Evolutionary conservation across 768 basidiomycete genomes (phyloP).

Genomic region (Suillus subalutaceus): DNA sequence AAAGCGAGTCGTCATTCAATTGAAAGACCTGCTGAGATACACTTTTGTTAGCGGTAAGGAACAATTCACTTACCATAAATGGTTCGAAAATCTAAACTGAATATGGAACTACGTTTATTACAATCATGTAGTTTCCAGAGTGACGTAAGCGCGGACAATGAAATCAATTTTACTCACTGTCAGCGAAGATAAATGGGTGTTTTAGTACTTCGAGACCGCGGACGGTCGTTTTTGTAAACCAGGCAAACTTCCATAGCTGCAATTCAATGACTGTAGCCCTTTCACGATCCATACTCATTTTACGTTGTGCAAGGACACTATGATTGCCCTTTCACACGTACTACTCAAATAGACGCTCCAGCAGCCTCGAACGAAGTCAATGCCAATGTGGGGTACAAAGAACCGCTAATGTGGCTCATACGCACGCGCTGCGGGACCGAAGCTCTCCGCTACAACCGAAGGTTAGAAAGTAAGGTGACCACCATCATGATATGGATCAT

Average conservation of each 20-base stretch:
- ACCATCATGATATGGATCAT: too few relatives aligned
- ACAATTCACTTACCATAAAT: neutral
- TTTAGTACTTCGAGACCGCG: neutral
- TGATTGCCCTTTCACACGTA: too few relatives aligned
- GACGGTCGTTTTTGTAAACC: neutral
- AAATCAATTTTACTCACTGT: neutral
- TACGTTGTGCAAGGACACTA: too few relatives aligned
- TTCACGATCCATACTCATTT: too few relatives aligned
- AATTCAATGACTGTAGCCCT: too few relatives aligned
- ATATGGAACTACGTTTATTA: neutral
- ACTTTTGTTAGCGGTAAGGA: neutral
- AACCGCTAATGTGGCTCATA: too few relatives aligned
- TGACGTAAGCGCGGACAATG: neutral
- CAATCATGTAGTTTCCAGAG: neutral
- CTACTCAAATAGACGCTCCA: too few relatives aligned
- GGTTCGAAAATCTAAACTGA: neutral
- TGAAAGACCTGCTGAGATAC: neutral
- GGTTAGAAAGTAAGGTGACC: too few relatives aligned
- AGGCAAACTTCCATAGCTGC: neutral
- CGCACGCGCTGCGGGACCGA: too few relatives aligned
- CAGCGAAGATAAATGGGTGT: neutral
- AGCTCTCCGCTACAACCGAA: too few relatives aligned
- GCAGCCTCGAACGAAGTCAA: too few relatives aligned
- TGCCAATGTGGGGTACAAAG: too few relatives aligned
- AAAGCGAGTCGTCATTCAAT: neutral